Evolutionary conservation across 2,329 filamentous ascomycete species (phyloP), one percentile per base, ranked within the genome.

Genomic region (Colletotrichum salicis): DNA sequence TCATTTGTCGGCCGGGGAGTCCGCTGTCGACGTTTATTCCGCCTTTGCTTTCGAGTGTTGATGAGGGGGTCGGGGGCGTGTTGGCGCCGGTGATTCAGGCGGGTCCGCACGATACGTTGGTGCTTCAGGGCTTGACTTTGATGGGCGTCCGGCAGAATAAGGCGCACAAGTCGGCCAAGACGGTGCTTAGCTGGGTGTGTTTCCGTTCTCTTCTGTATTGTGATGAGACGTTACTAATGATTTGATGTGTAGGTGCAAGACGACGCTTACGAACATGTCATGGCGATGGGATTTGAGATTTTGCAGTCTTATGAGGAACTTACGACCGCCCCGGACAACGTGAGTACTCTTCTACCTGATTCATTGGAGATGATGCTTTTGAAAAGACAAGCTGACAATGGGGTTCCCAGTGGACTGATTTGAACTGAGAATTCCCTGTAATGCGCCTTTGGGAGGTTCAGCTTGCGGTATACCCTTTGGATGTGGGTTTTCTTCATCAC

Each of bases 81-180:
- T 91, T 95, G 15, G 94, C 93, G 27, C 94, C 94, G 0, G 90
- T 96, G 12, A 92, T 96, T 57, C 91, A 92, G 1, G 87, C 92
- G 0, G 88, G 88, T 1, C 87, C 90, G 1, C 93, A 94, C 77
- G 90, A 92, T 33, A 91, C 88, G 0, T 81, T 96, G 35, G 86
- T 96, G 71, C 77, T 90, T 15, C 94, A 97, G 82, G 94, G 94
- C 0, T 82, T 97, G 74, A 92, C 94, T 15, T 82, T 97, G 73
- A 90, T 97, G 83, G 94, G 93, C 0, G 90, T 96, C 77, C 89
- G 93, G 69, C 94, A 96, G 82, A 93, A 94, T 80, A 96, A 95
- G 81, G 89, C 89, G 76, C 90, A 95, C 78, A 93, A 93, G 73
- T 91, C 92, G 63, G 88, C 89, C 74, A 91, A 91, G 71, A 93